phyloP scores from a whole-genome alignment of 345 rosid genomes.

The Raphanus raphanistrum region DNA sequence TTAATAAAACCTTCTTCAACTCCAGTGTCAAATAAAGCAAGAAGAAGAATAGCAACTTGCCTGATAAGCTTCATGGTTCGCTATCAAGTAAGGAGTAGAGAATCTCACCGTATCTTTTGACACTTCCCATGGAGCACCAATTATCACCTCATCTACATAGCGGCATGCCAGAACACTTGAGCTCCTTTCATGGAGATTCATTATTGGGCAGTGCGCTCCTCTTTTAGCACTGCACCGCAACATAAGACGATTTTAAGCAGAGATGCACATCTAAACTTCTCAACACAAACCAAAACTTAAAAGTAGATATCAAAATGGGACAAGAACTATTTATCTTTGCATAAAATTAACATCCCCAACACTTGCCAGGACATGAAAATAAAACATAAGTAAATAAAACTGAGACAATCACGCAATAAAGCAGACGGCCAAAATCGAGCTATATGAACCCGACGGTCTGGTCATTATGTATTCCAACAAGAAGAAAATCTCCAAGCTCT shows the following conservation, averaged over 20 bases:
- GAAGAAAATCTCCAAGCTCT: slow-evolving; percentile 91
- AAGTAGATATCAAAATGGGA: no score
- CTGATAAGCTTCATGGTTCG: slow-evolving; percentile 79
- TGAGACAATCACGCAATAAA: no score
- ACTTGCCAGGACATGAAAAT: no score
- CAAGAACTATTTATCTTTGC: no score
- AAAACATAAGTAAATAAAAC: neutral
- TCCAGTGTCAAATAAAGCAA: no score
- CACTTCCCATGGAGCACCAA: slow-evolving; percentile 97
- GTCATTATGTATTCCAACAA: slow-evolving; percentile 88
- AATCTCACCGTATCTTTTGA: slow-evolving; percentile 76
- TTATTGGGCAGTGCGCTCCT: slow-evolving; percentile 71
- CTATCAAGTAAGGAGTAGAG: slow-evolving; percentile 14
- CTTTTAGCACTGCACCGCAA: slow-evolving; percentile 64
- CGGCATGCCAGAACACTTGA: slow-evolving; percentile 90
- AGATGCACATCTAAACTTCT: neutral
- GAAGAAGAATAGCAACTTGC: slow-evolving; percentile 40
- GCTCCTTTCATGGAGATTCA: slow-evolving; percentile 92
- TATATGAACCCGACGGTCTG: slow-evolving; percentile 71
- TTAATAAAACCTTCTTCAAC: no score
- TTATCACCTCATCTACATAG: slow-evolving; percentile 96
- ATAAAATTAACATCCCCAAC: no score
- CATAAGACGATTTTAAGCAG: neutral
- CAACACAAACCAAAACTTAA: neutral
- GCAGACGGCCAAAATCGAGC: neutral